Conservation (phyloP, 148 eudicot species). For the Nepenthes mirabilis region DNA sequence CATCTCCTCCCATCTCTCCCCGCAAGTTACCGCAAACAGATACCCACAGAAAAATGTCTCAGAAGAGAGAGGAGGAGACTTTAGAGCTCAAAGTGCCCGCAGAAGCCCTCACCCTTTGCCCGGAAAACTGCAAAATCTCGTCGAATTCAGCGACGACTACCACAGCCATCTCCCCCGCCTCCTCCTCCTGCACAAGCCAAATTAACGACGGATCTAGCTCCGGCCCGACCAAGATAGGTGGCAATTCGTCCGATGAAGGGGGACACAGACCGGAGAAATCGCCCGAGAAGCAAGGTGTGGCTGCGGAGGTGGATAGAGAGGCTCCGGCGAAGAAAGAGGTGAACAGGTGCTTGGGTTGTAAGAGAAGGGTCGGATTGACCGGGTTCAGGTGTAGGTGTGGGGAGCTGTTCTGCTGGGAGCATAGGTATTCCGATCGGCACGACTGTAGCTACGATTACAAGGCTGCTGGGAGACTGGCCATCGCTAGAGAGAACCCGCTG, state of each 20-base stretch:
- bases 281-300: neutral
- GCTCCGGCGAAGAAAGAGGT: slow-evolving; percentile 21
- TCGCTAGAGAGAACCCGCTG: slow-evolving; percentile 60
- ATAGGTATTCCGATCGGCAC: slow-evolving; percentile 57
- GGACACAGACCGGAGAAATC: neutral
- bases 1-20: neutral
- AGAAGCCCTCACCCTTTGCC: slow-evolving; percentile 14
- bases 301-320: neutral
- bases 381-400: slow-evolving; percentile 69
- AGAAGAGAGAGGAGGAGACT: slow-evolving; percentile 63
- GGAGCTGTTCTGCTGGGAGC: slow-evolving; percentile 54
- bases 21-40: neutral
- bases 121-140: slow-evolving; percentile 5
- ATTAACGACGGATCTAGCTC: neutral
- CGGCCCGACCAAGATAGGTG: slow-evolving; percentile 2
- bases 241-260: no score
- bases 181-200: slow-evolving; percentile 9
- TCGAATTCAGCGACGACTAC: slow-evolving; percentile 4
- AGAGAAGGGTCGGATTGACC: slow-evolving; percentile 48
- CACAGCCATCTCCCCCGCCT: neutral
- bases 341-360: slow-evolving; percentile 26
- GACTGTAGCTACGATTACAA: slow-evolving; percentile 63
- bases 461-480: slow-evolving; percentile 54
- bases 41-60: slow-evolving; percentile 26
- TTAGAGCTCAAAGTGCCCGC: slow-evolving; percentile 52